phyloP scores from a whole-genome alignment of 768 basidiomycete genomes.

The Polyporus arcularius region DNA sequence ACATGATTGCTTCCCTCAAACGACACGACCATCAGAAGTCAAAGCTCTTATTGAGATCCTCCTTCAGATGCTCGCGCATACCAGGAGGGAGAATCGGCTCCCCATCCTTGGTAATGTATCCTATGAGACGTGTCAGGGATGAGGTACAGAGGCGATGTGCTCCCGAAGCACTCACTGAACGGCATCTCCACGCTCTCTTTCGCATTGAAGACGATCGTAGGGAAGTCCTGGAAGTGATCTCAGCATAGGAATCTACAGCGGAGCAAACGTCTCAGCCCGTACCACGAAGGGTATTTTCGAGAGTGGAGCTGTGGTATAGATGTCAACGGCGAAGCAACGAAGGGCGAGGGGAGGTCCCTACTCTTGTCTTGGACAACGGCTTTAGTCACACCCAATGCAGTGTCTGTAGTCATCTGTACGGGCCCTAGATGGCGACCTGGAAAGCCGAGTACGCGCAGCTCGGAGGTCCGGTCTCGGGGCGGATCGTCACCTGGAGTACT shows the following conservation, averaged over 20 bases:
- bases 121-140: conserved; percentile 26
- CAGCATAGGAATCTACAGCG: background rate
- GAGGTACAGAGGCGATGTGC: background rate
- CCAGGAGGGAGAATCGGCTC: conserved; percentile 84
- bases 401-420: conserved; percentile 98
- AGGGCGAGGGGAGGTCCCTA: conserved; percentile 29
- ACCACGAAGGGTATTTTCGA: conserved; percentile 75
- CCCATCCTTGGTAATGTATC: conserved; percentile 48
- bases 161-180: conserved; percentile 62
- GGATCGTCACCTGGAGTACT: conserved; percentile 80
- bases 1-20: no score
- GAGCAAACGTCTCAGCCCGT: conserved; percentile 26
- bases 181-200: conserved; percentile 98
- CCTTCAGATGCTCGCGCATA: conserved; percentile 83
- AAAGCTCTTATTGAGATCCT: conserved; percentile 86
- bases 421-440: conserved; percentile 82
- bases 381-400: conserved; percentile 90
- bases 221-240: conserved; percentile 62
- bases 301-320: conserved; percentile 49
- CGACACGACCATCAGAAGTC: conserved; percentile 51
- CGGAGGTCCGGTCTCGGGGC: conserved; percentile 88
- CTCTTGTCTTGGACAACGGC: conserved; percentile 73
- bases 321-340: background rate
- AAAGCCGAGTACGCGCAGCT: conserved; percentile 85
- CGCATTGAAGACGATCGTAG: conserved; percentile 84